Conservation (phyloP, 495 filamentous ascomycete genomes). For the Penicillium paradoxum region DNA sequence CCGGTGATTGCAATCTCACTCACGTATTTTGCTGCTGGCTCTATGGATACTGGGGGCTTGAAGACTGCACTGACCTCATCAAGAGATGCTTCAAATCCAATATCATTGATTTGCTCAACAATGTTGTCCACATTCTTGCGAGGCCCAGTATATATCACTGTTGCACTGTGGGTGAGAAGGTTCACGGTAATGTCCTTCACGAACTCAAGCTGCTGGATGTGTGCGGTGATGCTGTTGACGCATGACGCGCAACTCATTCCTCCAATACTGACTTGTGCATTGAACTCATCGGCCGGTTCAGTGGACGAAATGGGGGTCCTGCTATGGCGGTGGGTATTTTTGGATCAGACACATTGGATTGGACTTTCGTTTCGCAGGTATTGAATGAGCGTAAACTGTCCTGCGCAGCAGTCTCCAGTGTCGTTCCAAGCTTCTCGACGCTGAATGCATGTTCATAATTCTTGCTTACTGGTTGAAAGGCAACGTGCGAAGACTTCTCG, state of each 20-base stretch:
- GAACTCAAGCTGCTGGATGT: conserved; percentile 46
- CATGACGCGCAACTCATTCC: conserved; percentile 68
- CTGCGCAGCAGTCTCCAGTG: not conserved
- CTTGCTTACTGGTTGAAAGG: not conserved
- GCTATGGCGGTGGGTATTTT: not conserved
- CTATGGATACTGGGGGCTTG: conserved; percentile 15
- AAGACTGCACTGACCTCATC: conserved; percentile 36
- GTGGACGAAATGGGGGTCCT: not conserved
- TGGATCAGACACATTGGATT: not conserved
- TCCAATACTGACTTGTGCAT: conserved; percentile 47
- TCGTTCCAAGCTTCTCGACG: not conserved
- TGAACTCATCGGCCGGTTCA: conserved; percentile 24
- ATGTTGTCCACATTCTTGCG: conserved; percentile 39
- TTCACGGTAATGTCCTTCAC: conserved; percentile 52
- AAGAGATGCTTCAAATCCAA: conserved; percentile 51
- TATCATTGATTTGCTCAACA: conserved; percentile 47
- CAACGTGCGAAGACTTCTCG: conserved; percentile 11
- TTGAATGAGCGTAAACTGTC: not conserved
- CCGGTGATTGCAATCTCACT: conserved; percentile 69
- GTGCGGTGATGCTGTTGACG: conserved; percentile 48
- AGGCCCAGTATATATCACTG: conserved; percentile 41
- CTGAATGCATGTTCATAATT: not conserved
- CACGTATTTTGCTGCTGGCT: conserved; percentile 24
- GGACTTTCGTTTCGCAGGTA: not conserved
- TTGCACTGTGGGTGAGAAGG: conserved; percentile 56